A percentile compares a stretch with the other conserved stretches of the same genome.
These are phyloP conservation scores for Leucocoprinus leucothites DNA, from an alignment of 768 basidiomycete genomes.

Conservation along the genomic window DNA sequence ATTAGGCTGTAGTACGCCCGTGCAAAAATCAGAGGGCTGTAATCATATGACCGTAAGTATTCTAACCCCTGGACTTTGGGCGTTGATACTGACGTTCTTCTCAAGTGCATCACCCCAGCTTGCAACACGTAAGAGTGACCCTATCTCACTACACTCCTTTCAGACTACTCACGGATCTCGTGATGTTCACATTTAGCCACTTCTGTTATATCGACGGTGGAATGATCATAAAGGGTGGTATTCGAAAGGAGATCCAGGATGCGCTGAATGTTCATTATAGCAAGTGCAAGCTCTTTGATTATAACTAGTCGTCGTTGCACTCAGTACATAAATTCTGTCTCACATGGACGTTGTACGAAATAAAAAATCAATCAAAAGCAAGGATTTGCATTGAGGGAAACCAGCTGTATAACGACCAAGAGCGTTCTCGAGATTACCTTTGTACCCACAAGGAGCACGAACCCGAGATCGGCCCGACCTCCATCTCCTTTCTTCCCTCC, in stretches of 20 bases:
- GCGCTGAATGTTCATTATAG: neutral
- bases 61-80: neutral
- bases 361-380: no score
- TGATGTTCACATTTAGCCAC: constrained; percentile 28
- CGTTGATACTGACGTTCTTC: neutral
- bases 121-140: constrained; percentile 43
- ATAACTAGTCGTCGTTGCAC: neutral
- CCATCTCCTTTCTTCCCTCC: no score
- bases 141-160: no score
- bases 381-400: no score
- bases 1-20: constrained; percentile 45
- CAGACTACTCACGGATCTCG: no score
- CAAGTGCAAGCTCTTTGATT: constrained; percentile 4
- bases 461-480: no score
- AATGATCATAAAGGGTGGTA: constrained; percentile 32
- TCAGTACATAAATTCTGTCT: no score
- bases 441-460: no score
- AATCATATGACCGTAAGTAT: constrained; percentile 55
- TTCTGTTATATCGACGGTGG: constrained; percentile 54
- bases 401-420: no score
- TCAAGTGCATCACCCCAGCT: constrained; percentile 52
- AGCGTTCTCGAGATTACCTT: no score
- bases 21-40: constrained; percentile 50
- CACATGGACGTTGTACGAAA: no score
- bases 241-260: neutral